Evolutionary conservation across 371 early-diverging fungal species (phyloP).

Genomic region (Mucor velutinosus): DNA sequence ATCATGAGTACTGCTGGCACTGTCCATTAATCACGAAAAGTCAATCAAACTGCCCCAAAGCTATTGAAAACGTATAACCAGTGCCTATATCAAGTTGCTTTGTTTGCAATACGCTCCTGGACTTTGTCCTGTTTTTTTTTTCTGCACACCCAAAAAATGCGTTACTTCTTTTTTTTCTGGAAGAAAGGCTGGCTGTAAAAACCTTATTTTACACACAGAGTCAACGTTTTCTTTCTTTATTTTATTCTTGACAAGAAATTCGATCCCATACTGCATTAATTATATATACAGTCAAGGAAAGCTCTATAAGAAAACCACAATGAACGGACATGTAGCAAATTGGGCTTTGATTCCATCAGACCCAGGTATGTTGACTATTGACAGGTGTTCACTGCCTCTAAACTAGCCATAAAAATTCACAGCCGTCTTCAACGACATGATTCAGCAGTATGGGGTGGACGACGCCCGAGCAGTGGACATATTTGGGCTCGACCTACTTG

Average conservation of each 20-base stretch:
- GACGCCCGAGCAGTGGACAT: constrained; percentile 16
- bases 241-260: not conserved
- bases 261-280: not conserved
- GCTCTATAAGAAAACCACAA: not conserved
- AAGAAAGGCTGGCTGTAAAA: too few relatives aligned
- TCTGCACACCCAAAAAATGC: not conserved
- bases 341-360: constrained; percentile 29
- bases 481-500: constrained; percentile 12
- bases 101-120: not conserved
- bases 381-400: too few relatives aligned
- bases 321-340: not conserved
- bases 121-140: not conserved
- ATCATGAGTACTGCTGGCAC: too few relatives aligned
- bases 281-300: not conserved
- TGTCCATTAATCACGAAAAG: too few relatives aligned
- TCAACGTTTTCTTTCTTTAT: not conserved
- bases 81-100: not conserved
- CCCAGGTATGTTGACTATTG: constrained; percentile 10
- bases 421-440: constrained; percentile 24
- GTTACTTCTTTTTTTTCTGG: not conserved
- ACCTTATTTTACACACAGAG: not conserved
- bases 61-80: too few relatives aligned
- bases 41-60: too few relatives aligned
- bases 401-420: too few relatives aligned
- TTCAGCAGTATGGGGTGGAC: constrained; percentile 13